A percentile compares a stretch with the other conserved stretches of the same genome.
phyloP scores from a whole-genome alignment of 108 stramenopile species.

The Nitzschia sp. region DNA sequence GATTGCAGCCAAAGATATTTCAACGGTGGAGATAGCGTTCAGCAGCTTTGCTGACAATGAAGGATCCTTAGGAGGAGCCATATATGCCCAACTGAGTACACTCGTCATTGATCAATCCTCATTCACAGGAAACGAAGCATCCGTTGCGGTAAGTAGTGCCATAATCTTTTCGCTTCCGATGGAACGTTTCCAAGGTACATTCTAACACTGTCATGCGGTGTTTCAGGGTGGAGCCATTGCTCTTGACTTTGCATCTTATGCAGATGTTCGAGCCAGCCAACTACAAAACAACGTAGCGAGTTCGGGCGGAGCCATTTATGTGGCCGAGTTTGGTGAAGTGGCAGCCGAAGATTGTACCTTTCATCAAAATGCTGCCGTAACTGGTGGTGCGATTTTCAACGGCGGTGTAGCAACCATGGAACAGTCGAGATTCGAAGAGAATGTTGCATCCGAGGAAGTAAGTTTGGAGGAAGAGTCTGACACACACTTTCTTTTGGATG shows the following conservation, averaged over 20 bases:
- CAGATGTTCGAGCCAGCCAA: background rate
- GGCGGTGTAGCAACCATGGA: background rate
- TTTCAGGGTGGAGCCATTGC: conserved; percentile 17
- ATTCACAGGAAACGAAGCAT: conserved; percentile 14
- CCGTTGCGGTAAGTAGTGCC: conserved; percentile 8
- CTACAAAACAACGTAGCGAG: conserved; percentile 6
- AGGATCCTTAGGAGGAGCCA: conserved; percentile 16
- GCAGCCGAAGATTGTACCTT: background rate
- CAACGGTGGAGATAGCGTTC: background rate
- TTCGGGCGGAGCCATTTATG: conserved; percentile 15
- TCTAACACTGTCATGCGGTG: background rate
- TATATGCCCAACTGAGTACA: conserved; percentile 1
- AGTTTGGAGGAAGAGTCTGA: background rate
- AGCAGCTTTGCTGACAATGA: conserved; percentile 14
- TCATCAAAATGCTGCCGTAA: conserved; percentile 1
- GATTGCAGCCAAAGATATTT: background rate
- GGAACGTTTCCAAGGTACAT: background rate
- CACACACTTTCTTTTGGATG: too few species aligned
- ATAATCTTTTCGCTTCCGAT: background rate
- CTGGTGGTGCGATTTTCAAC: conserved; percentile 20
- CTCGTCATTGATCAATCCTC: background rate
- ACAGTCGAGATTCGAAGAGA: conserved; percentile 8
- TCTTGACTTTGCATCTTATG: background rate
- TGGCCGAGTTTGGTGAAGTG: conserved; percentile 13
- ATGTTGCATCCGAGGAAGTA: conserved; percentile 7